These are phyloP conservation scores for Choricystis sp. DNA, from an alignment of 139 green algal genomes.

Conservation along the genomic window DNA sequence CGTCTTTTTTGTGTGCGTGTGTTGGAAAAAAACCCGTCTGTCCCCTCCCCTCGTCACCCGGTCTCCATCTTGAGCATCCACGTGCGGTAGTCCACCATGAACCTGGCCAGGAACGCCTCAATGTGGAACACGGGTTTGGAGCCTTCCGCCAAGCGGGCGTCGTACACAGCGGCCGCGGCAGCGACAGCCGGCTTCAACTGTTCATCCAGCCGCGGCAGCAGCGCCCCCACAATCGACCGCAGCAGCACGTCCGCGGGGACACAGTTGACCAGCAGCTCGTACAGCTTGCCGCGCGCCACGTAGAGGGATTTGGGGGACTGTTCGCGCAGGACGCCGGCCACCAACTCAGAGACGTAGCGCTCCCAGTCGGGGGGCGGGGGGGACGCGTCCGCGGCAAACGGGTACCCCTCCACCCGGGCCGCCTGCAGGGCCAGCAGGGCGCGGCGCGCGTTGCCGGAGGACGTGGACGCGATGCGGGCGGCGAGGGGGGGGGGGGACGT, in stretches of 20 bases:
- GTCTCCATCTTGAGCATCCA: too few species aligned
- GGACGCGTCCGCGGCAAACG: slow-evolving; percentile 37
- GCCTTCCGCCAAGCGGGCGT: slow-evolving; percentile 76
- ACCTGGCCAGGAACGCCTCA: slow-evolving; percentile 88
- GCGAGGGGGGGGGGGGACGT: slow-evolving; percentile 43
- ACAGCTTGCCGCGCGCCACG: slow-evolving; percentile 73
- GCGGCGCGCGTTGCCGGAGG: slow-evolving; percentile 66
- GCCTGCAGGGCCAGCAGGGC: slow-evolving; percentile 83
- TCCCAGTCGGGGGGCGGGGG: slow-evolving; percentile 79
- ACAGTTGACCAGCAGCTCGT: slow-evolving; percentile 94
- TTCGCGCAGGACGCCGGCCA: slow-evolving; percentile 66
- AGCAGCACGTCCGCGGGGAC: slow-evolving; percentile 66
- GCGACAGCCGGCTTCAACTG: slow-evolving; percentile 60
- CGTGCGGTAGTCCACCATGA: slow-evolving; percentile 86
- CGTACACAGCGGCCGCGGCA: slow-evolving; percentile 51
- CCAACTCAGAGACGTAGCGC: slow-evolving; percentile 73
- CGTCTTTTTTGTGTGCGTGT: too few species aligned
- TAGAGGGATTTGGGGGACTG: slow-evolving; percentile 75
- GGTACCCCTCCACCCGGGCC: slow-evolving; percentile 40
- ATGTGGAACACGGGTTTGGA: slow-evolving; percentile 93
- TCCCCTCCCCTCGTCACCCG: too few species aligned
- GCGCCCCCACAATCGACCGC: slow-evolving; percentile 45
- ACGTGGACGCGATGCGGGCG: slow-evolving; percentile 31
- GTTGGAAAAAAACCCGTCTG: too few species aligned
- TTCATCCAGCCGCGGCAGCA: slow-evolving; percentile 76